Evolutionary conservation across 1,284 basidiomycete species (phyloP), one percentile per base, ranked within the genome.

Genomic region (Neolentinus lepideus): DNA sequence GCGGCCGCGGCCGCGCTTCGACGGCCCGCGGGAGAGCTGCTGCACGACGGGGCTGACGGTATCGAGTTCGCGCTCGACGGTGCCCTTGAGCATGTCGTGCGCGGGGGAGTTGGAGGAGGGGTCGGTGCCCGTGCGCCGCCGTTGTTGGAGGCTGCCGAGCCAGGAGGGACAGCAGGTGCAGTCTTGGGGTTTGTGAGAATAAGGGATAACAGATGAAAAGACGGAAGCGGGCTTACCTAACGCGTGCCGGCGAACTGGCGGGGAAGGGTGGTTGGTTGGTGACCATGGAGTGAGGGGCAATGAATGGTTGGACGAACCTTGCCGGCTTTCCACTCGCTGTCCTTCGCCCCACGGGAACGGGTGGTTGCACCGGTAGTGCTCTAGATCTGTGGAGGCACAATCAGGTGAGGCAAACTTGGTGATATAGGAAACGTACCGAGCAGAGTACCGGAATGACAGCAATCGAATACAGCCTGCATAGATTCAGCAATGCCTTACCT

Each of bases 361-460:
- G 12, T 16, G 12, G 19, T 43, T 43, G 38, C 38, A 43, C 16
- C 19, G 12, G 38, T 43, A 43, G 19, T 31, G 25, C 54, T 55
- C 48, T 16, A 62, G 57, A 48, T 60, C 62, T 61, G 25, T 26
- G 8, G 25, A n/a, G 26, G n/a, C n/a, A 36, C 48, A 27, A 12
- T 47, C 24, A 19, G 10, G 24, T 35, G 10, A n/a, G n/a, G n/a
- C n/a, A n/a, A 31, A n/a, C 6, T 22, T 22, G 2, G 12, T 33
- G 14, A 11, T 45, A n/a, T 31, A 27, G 12, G 48, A 6, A 16
- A 50, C 60, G 24, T 25, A 66, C 66, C 65, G 21, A 63, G 63
- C 9, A 60, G 62, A 2, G 63, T 67, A 1, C 65, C 65, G 1
- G 64, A 63, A 51, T 65, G 64, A 50, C 65, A 67, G 51, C 61